These are phyloP conservation scores for Poa pratensis DNA, from an alignment of 176 grass and related monocot species.

Conservation along the genomic window DNA sequence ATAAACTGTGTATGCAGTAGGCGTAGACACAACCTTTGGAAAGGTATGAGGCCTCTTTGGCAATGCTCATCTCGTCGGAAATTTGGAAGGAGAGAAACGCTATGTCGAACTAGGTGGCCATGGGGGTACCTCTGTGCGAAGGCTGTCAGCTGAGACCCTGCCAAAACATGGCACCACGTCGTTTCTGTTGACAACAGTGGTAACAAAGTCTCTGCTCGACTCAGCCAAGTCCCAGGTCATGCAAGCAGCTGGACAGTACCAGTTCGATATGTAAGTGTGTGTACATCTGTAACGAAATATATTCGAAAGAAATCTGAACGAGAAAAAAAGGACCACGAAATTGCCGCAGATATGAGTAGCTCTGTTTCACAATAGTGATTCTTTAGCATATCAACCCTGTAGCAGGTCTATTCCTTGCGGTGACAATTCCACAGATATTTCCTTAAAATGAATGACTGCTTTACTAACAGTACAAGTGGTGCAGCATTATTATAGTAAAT, in stretches of 20 bases:
- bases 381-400: background rate
- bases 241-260: constrained; percentile 60
- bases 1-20: no score
- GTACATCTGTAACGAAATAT: background rate
- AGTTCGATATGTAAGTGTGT: constrained; percentile 26
- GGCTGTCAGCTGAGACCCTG: constrained; percentile 42
- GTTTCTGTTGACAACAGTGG: constrained; percentile 57
- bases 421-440: background rate
- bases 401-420: background rate
- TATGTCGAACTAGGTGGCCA: background rate
- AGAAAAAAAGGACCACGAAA: background rate
- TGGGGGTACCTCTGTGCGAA: constrained; percentile 47
- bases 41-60: no score
- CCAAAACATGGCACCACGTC: constrained; percentile 63
- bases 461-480: background rate
- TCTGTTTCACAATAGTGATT: constrained; percentile 24
- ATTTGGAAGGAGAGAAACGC: no score
- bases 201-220: constrained; percentile 58
- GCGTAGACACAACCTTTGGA: background rate
- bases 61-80: no score
- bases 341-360: background rate
- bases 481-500: background rate
- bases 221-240: constrained; percentile 79
- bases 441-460: background rate
- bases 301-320: background rate